A percentile compares a stretch with the other conserved stretches of the same genome.
Evolutionary conservation across 257 asterid genomes (phyloP).

Genomic region (Penstemon newberryi): DNA sequence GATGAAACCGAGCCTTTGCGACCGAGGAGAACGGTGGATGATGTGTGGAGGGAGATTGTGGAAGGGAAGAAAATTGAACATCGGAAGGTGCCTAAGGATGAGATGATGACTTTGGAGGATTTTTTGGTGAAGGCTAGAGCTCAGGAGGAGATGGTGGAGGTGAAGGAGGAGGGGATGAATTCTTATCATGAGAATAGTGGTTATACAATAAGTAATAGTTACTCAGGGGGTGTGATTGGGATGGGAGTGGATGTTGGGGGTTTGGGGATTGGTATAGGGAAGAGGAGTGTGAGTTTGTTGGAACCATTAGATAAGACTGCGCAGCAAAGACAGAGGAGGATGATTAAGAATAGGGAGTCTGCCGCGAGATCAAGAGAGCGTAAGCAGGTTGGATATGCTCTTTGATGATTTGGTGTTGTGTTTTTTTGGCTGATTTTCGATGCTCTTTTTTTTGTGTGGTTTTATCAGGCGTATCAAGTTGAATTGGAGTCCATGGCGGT

Average conservation of each 20-base stretch:
- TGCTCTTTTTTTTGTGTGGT: constrained; percentile 18
- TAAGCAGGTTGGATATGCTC: constrained; percentile 63
- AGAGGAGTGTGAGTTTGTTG: constrained; percentile 64
- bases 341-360: constrained; percentile 97
- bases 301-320: constrained; percentile 83
- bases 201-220: constrained; percentile 26
- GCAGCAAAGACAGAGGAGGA: constrained; percentile 70
- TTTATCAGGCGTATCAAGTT: constrained; percentile 69
- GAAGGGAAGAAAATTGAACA: constrained; percentile 62
- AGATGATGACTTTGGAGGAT: constrained; percentile 89
- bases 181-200: constrained; percentile 21
- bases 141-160: constrained; percentile 44
- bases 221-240: constrained; percentile 31
- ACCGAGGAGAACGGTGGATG: constrained; percentile 79
- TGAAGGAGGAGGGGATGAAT: constrained; percentile 48
- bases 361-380: constrained; percentile 99
- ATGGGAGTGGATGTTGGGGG: constrained; percentile 40
- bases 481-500: constrained; percentile 85
- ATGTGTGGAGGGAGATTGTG: constrained; percentile 92
- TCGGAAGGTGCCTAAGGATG: constrained; percentile 46
- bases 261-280: constrained; percentile 43
- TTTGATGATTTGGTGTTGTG: constrained; percentile 15
- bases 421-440: constrained; percentile 11
- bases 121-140: constrained; percentile 77
- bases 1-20: constrained; percentile 51